A percentile compares a stretch with the other conserved stretches of the same genome.
These are phyloP conservation scores for Bacterosira constricta DNA, from an alignment of 108 stramenopile genomes.

Conservation along the genomic window DNA sequence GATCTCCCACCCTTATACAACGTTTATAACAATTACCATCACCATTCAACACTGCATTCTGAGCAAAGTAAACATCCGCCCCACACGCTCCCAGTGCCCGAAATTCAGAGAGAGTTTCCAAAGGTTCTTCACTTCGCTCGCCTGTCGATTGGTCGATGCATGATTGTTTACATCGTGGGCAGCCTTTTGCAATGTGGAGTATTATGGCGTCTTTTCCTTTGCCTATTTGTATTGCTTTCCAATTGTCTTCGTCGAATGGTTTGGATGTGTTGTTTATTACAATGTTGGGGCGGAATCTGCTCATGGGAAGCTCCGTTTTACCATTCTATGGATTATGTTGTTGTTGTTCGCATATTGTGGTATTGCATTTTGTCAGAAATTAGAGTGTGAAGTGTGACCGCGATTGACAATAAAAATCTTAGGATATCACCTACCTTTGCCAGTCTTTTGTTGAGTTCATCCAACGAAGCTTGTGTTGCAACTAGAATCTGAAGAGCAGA, in stretches of 20 bases:
- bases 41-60: slow-evolving; percentile 66
- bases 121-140: slow-evolving; percentile 62
- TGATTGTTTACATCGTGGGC: slow-evolving; percentile 86
- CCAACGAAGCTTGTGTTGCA: slow-evolving; percentile 71
- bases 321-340: slow-evolving; percentile 30
- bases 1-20: slow-evolving; percentile 44
- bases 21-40: slow-evolving; percentile 24
- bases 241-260: slow-evolving; percentile 86
- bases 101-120: slow-evolving; percentile 72
- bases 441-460: slow-evolving; percentile 68
- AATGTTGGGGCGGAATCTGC: slow-evolving; percentile 86
- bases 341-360: background rate
- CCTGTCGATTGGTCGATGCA: slow-evolving; percentile 87
- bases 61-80: slow-evolving; percentile 82
- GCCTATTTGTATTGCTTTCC: slow-evolving; percentile 85
- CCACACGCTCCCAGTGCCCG: slow-evolving; percentile 51
- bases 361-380: background rate
- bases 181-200: slow-evolving; percentile 81
- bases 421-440: slow-evolving; percentile 18
- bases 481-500: slow-evolving; percentile 53
- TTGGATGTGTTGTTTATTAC: slow-evolving; percentile 56
- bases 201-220: slow-evolving; percentile 39
- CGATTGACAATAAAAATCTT: background rate
- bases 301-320: slow-evolving; percentile 67
- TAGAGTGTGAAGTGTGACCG: background rate